Conservation (phyloP, 1,284 basidiomycete species). For the Termitomyces sp. region DNA sequence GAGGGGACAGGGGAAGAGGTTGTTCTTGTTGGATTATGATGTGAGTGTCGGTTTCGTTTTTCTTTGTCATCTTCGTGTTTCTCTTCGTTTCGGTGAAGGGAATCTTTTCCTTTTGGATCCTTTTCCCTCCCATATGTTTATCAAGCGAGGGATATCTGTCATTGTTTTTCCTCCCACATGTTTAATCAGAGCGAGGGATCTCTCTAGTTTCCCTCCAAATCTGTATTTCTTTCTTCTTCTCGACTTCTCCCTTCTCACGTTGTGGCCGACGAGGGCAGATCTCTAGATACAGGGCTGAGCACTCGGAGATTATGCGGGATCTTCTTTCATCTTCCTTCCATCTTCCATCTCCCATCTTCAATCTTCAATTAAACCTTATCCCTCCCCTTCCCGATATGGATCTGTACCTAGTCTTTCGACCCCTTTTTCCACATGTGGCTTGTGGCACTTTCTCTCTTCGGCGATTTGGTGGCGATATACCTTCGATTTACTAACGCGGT, state of each 20-base stretch:
- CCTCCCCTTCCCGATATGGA: background rate
- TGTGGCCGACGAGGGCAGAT: background rate
- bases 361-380: background rate
- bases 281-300: background rate
- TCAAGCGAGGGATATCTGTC: background rate
- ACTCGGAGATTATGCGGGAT: constrained; percentile 6
- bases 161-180: background rate
- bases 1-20: constrained; percentile 82
- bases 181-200: no score
- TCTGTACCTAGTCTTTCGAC: background rate
- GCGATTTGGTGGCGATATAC: background rate
- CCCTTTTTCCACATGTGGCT: background rate
- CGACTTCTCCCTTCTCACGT: no score
- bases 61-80: background rate
- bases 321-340: background rate
- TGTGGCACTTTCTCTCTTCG: background rate
- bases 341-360: background rate
- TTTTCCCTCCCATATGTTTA: background rate
- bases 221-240: background rate
- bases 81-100: background rate
- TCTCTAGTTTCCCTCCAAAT: background rate
- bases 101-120: no score
- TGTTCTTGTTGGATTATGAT: constrained; percentile 97
- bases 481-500: background rate
- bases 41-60: constrained; percentile 37